Evolutionary conservation across 345 rosid species (phyloP).

Genomic region (Schrenkiella parvula): DNA sequence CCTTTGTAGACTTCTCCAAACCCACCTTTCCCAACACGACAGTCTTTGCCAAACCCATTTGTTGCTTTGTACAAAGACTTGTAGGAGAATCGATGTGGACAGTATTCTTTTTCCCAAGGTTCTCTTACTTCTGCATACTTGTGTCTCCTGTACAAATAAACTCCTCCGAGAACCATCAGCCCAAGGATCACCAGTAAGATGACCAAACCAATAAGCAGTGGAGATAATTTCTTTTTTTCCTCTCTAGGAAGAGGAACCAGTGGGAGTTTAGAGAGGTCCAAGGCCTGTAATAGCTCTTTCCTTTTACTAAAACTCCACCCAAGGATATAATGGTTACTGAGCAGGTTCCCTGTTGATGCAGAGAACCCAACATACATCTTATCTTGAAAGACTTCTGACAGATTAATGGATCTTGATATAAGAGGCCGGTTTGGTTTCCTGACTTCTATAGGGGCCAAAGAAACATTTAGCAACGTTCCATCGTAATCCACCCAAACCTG

Average conservation of each 20-base stretch:
- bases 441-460: conserved; percentile 30
- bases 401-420: conserved; percentile 37
- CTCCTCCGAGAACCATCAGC: conserved; percentile 2
- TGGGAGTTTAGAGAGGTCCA: conserved; percentile 48
- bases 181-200: conserved; percentile 7
- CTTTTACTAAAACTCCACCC: conserved; percentile 65
- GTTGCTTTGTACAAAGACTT: conserved; percentile 40
- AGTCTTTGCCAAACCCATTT: conserved; percentile 42
- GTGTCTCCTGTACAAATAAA: conserved; percentile 24
- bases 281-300: conserved; percentile 17
- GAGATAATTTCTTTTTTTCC: conserved; percentile 10
- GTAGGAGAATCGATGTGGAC: conserved; percentile 18
- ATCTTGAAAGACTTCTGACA: conserved; percentile 34
- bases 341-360: conserved; percentile 37
- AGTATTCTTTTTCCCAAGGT: conserved; percentile 40
- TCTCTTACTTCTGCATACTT: conserved; percentile 38
- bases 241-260: conserved; percentile 38
- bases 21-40: conserved; percentile 39
- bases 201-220: conserved; percentile 13
- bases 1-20: conserved; percentile 49
- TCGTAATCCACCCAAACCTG: conserved; percentile 61
- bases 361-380: conserved; percentile 54
- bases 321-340: conserved; percentile 41
- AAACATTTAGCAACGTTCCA: conserved; percentile 32
- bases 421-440: conserved; percentile 44